A percentile compares a stretch with the other conserved stretches of the same genome.
These are phyloP conservation scores for Lentinula novae-zelandiae DNA, from an alignment of 1,284 basidiomycete genomes.

Conservation along the genomic window DNA sequence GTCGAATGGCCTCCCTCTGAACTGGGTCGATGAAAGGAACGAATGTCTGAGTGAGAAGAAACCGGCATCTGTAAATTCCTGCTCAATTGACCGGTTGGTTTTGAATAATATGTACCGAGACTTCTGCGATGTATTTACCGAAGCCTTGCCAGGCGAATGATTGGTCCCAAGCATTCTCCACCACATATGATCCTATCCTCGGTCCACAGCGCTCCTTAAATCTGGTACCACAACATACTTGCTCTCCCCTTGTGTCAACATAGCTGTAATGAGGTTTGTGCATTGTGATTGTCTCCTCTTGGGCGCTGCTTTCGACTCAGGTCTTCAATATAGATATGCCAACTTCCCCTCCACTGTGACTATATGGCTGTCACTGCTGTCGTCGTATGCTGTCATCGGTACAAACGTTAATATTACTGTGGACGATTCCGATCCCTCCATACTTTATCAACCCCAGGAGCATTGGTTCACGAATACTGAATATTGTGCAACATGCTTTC, in stretches of 20 bases:
- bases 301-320: not conserved
- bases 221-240: not conserved
- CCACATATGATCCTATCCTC: not conserved
- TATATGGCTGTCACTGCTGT: not conserved
- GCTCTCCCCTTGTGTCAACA: not conserved
- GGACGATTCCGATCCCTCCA: constrained; percentile 8
- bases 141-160: not conserved
- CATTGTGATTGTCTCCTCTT: not conserved
- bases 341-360: not conserved
- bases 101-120: not conserved
- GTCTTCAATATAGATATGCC: not conserved
- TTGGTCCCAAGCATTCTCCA: not conserved
- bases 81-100: not conserved
- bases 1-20: not conserved
- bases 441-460: not conserved
- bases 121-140: constrained; percentile 6
- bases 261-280: not conserved
- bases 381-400: not conserved
- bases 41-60: not conserved
- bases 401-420: constrained; percentile 2
- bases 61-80: not conserved
- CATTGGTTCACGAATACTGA: constrained; percentile 4
- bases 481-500: constrained; percentile 5
- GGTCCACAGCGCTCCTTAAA: not conserved
- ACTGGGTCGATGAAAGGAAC: not conserved